These are phyloP conservation scores for Yamadazyma nakazawae DNA, from an alignment of 805 yeast genomes.

Conservation along the genomic window DNA sequence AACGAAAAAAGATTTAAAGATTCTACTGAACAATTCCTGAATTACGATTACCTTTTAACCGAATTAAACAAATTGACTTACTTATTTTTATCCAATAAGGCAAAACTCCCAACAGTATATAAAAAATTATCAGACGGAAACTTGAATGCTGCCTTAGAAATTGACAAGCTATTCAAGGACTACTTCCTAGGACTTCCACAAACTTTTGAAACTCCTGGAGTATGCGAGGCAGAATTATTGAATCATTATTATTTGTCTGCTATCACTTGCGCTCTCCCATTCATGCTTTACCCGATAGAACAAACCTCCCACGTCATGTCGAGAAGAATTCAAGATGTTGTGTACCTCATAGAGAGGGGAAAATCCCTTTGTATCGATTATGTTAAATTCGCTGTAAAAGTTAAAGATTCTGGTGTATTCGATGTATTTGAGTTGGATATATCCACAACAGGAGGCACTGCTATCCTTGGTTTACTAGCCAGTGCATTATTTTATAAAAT, in stretches of 20 bases:
- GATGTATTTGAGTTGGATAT: neutral
- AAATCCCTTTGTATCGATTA: neutral
- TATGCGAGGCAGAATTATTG: constrained; percentile 3
- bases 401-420: neutral
- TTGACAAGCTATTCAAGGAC: neutral
- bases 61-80: constrained; percentile 9
- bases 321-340: neutral
- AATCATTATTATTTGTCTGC: neutral
- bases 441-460: neutral
- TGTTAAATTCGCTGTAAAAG: neutral
- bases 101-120: constrained; percentile 5
- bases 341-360: constrained; percentile 1
- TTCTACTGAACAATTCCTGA: neutral
- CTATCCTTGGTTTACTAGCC: constrained; percentile 6
- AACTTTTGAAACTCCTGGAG: neutral
- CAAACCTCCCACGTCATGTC: neutral
- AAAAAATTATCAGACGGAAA: constrained; percentile 4
- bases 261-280: neutral
- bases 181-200: neutral
- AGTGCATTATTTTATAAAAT: constrained; percentile 5
- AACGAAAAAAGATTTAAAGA: constrained; percentile 5
- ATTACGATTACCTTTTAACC: constrained; percentile 3
- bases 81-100: constrained; percentile 2
- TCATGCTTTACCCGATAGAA: constrained; percentile 5
- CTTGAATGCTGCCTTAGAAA: constrained; percentile 1